These are phyloP conservation scores for Thraustochytrium sp. DNA, from an alignment of 352 stramenopile species.

Conservation along the genomic window DNA sequence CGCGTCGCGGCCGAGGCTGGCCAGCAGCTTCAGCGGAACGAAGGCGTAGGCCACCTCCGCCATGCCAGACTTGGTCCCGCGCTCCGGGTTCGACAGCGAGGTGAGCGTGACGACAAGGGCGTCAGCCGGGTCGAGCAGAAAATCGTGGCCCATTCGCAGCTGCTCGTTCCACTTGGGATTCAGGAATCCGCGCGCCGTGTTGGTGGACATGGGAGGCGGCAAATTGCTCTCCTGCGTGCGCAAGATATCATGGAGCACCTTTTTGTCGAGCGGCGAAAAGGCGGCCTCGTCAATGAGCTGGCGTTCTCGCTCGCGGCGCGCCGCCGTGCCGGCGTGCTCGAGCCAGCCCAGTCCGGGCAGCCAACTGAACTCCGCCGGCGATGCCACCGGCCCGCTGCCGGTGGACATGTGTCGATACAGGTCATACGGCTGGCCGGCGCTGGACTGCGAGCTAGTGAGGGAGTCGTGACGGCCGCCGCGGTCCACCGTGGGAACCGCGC, in stretches of 20 bases:
- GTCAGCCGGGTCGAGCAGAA: neutral
- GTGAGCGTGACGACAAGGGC: neutral
- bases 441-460: neutral
- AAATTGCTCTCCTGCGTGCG: neutral
- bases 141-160: neutral
- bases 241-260: slow-evolving; percentile 13
- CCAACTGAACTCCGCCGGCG: neutral
- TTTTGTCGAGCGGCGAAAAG: slow-evolving; percentile 6
- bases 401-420: neutral
- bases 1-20: neutral
- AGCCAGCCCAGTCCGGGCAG: neutral
- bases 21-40: neutral
- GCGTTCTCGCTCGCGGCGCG: neutral
- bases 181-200: neutral
- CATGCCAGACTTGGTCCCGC: neutral
- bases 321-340: neutral
- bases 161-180: slow-evolving; percentile 33
- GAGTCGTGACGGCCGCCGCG: too few relatives aligned
- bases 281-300: neutral
- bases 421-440: neutral
- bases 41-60: neutral
- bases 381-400: neutral
- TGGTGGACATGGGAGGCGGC: neutral
- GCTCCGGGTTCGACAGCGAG: neutral
- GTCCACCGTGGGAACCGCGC: too few relatives aligned